These are phyloP conservation scores for Geotrichum europaeum DNA, from an alignment of 1,139 yeast genomes.

Conservation along the genomic window DNA sequence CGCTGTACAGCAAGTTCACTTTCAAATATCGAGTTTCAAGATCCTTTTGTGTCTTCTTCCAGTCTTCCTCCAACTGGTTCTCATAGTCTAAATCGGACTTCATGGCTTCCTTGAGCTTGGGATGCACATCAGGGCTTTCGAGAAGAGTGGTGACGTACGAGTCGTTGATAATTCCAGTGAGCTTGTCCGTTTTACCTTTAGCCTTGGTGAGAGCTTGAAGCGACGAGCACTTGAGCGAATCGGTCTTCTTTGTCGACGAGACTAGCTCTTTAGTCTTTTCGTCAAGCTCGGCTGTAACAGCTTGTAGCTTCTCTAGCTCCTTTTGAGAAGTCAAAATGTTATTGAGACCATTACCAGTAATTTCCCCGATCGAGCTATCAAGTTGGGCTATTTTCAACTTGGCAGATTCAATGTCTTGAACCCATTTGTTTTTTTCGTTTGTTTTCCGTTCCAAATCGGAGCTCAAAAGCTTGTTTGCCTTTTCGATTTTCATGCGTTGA, in stretches of 20 bases:
- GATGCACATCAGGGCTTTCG: constrained; percentile 23
- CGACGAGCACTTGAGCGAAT: constrained; percentile 21
- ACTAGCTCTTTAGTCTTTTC: constrained; percentile 37
- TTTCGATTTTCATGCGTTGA: constrained; percentile 32
- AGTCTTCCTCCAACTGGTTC: constrained; percentile 28
- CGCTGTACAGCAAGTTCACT: constrained; percentile 31
- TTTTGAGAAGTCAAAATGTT: background rate
- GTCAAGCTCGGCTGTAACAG: constrained; percentile 30
- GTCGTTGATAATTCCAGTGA: constrained; percentile 24
- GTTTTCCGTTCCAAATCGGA: constrained; percentile 24
- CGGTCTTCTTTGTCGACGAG: constrained; percentile 20
- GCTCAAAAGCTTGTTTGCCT: constrained; percentile 22
- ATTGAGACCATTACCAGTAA: background rate
- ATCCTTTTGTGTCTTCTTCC: constrained; percentile 33
- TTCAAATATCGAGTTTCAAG: constrained; percentile 33
- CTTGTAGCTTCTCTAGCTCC: constrained; percentile 9
- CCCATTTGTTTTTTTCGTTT: constrained; percentile 23
- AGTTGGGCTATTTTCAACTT: constrained; percentile 16
- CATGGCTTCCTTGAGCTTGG: constrained; percentile 21
- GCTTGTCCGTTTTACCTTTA: constrained; percentile 24
- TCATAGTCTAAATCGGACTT: constrained; percentile 26
- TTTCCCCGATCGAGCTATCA: constrained; percentile 8
- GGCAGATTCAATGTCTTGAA: constrained; percentile 19
- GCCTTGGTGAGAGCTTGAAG: constrained; percentile 21
- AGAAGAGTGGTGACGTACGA: constrained; percentile 23